Evolutionary conservation across 441 rosid genomes (phyloP), one percentile per base, ranked within the genome.

Genomic region (Eruca vesicaria): DNA sequence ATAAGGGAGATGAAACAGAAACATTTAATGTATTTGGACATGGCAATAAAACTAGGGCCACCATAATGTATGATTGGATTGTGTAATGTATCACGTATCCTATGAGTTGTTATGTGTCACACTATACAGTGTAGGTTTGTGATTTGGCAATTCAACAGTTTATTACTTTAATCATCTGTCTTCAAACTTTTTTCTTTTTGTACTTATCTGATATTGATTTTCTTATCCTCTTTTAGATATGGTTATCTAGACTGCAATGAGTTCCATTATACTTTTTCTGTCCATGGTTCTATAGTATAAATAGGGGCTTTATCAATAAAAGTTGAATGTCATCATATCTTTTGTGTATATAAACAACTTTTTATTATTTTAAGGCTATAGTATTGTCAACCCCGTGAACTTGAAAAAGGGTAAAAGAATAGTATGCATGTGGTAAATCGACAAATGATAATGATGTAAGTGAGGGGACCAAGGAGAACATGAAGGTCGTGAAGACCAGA

Each of bases 401-500:
- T 8, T 15, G 7, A 0, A 58, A n/a, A 26, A 11, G 9, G 20
- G 5, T 7, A 48, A 31, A 16, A 65, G 11, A 62, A 29, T 20
- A 67, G 33, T n/a, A 53, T 57, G 10, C 6, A 6, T 6, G 72
- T 35, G 68, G 69, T 60, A 77, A 66, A 38, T 20, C 41, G 9
- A 66, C 23, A 72, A 60, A 60, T 64, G 33, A 59, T 26, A 48
- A 71, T 48, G 57, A 48, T 43, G 18, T 18, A 23, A 31, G 36
- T 63, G 71, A 2, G 32, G 32, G 72, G 75, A 70, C 66, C n/a
- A 0, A 45, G 15, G 41, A 29, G 77, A 77, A 72, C 73, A 66
- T 77, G 80, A 77, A 77, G 62, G 80, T 77, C 73, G 80, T 72
- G 77, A 77, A 71, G 73, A 77, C 76, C 45, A 55, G 23, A 76